Conservation (phyloP, 2,329 filamentous ascomycete species). For the Sclerotinia sclerotiorum region DNA sequence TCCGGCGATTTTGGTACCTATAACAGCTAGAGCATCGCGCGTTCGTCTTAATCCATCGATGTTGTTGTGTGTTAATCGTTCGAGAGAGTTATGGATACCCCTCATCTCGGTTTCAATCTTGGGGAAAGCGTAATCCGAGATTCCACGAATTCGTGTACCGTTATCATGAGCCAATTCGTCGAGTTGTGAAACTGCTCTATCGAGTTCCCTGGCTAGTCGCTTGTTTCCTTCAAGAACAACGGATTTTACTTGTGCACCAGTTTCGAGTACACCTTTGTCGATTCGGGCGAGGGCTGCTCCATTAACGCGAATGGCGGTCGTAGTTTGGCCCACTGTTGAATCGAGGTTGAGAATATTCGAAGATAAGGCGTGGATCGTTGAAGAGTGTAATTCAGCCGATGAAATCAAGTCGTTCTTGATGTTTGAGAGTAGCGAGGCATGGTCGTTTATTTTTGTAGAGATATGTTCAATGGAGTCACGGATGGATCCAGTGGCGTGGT, state of each 20-base stretch:
- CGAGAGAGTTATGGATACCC: slow-evolving; percentile 17
- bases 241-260: slow-evolving; percentile 30
- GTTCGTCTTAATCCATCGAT: slow-evolving; percentile 19
- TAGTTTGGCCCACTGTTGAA: slow-evolving; percentile 23
- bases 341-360: slow-evolving; percentile 22
- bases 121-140: slow-evolving; percentile 31
- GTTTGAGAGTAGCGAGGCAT: slow-evolving; percentile 12
- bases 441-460: slow-evolving; percentile 22
- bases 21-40: slow-evolving; percentile 29
- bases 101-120: slow-evolving; percentile 28
- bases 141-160: slow-evolving; percentile 28
- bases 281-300: slow-evolving; percentile 32
- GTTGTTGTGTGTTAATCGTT: slow-evolving; percentile 21
- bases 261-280: slow-evolving; percentile 32
- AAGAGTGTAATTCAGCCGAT: slow-evolving; percentile 17
- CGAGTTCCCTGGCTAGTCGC: slow-evolving; percentile 25
- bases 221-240: slow-evolving; percentile 27
- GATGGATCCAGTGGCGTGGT: slow-evolving; percentile 23
- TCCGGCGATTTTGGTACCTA: slow-evolving; percentile 29
- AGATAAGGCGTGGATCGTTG: slow-evolving; percentile 24
- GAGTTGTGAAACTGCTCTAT: slow-evolving; percentile 24
- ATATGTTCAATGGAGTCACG: slow-evolving; percentile 26
- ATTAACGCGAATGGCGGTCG: slow-evolving; percentile 31
- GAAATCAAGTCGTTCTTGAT: slow-evolving; percentile 22
- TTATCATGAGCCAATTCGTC: slow-evolving; percentile 31